Base-by-base conservation (phyloP, 169 alveolate species). In the Plasmodium chabaudi region DNA sequence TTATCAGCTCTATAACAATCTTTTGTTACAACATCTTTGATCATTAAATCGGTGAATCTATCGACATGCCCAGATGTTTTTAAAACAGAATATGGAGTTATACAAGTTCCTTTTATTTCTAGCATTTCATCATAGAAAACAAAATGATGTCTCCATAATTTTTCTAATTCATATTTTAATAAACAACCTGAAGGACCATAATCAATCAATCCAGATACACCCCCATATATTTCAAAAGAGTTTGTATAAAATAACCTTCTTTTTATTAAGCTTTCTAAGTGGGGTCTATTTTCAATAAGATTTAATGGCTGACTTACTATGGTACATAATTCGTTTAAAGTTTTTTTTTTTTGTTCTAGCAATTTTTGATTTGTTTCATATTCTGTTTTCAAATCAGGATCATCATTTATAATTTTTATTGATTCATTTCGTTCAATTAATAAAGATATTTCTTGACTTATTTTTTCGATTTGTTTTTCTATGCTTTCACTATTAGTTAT, bases 181-280 rank as follows among this genome's bases (percentile, higher is more conserved):
- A 99, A 98, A 79, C 99, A 96, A 19, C 99, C 99, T 13, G 98
- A 98, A 7, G 99, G 99, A 25, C 99, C 99, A 93, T 95, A 98
- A 93, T 98, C 99, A 92, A 92, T 96, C 64, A 98, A 94, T 9
- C 99, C 99, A 12, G 99, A 98, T 0, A 98, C 97, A 68, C 99
- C 99, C 25, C 99, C 99, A 88, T 98, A 98, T 39, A 98, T 96
- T 65, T 95, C 98, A 91, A 97, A 98, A n/a, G 98, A 96, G 27
- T 97, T 98, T 15, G 95, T 94, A 79, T 94, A 95, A 88, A 98
- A 97, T 90, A 97, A 97, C 86, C 98, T 95, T 68, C 99, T 91
- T 84, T 95, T 97, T 63, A 97, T 94, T 21, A 98, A 92, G 67
- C 97, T 96, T 88, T 98, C 99, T 39, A 97, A 88, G 10, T 84